phyloP scores from a whole-genome alignment of 805 yeast genomes.

The Brettanomyces naardenensis region DNA sequence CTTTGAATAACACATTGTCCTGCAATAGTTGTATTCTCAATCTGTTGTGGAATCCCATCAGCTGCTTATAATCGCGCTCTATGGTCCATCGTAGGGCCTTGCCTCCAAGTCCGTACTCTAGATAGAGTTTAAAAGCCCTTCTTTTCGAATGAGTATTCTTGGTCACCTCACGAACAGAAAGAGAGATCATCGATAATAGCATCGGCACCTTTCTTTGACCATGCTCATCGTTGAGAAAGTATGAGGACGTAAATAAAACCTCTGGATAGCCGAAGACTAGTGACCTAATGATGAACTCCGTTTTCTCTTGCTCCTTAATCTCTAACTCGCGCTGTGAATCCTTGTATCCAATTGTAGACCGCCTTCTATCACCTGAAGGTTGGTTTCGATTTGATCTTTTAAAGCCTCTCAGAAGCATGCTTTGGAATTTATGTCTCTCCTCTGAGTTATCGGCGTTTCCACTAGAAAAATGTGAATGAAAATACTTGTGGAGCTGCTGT shows the following conservation, averaged over 20 bases:
- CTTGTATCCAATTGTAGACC: conserved; percentile 1
- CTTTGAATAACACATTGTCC: conserved; percentile 21
- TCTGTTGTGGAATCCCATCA: conserved; percentile 61
- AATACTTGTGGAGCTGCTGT: background rate
- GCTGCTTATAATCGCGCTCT: conserved; percentile 61
- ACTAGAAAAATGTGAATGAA: background rate
- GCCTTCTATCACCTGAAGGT: conserved; percentile 9
- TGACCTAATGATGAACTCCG: conserved; percentile 35
- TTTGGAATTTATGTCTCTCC: conserved; percentile 13
- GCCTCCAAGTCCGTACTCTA: conserved; percentile 87
- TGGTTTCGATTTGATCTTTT: background rate
- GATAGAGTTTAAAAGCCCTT: conserved; percentile 51
- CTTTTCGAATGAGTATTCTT: conserved; percentile 30
- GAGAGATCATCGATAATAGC: conserved; percentile 61
- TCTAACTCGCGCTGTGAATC: conserved; percentile 13
- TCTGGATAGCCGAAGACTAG: conserved; percentile 66
- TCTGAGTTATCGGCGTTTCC: conserved; percentile 5
- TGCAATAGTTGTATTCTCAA: conserved; percentile 49
- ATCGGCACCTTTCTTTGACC: conserved; percentile 78
- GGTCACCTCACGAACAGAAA: conserved; percentile 49
- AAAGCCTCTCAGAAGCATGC: conserved; percentile 14
- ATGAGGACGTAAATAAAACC: conserved; percentile 64
- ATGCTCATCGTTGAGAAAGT: conserved; percentile 67
- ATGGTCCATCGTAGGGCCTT: conserved; percentile 76
- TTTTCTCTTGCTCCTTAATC: conserved; percentile 18